phyloP scores from a whole-genome alignment of 371 early-diverging fungal species.

The Fennellomyces sp. region DNA sequence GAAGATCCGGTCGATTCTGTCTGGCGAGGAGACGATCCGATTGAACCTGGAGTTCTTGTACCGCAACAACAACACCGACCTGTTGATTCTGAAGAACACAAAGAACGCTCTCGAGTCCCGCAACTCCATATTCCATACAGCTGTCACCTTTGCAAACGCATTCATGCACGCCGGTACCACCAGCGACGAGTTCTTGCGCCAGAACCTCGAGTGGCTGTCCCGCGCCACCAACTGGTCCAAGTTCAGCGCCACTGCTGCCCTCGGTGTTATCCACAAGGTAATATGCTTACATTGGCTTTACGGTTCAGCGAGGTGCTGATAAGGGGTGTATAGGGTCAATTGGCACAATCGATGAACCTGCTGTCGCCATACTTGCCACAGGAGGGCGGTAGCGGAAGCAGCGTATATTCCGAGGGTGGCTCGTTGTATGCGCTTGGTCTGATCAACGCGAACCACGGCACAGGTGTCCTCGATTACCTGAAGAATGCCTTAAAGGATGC shows the following conservation, averaged over 20 bases:
- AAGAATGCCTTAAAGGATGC: constrained; percentile 80
- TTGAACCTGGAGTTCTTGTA: constrained; percentile 93
- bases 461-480: constrained; percentile 82
- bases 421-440: constrained; percentile 98
- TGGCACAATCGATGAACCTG: constrained; percentile 82
- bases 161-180: constrained; percentile 99
- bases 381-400: constrained; percentile 77
- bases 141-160: constrained; percentile 97
- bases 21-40: constrained; percentile 87
- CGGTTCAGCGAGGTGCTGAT: too few relatives aligned
- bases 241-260: constrained; percentile 97
- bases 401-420: constrained; percentile 96
- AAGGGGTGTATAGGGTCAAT: constrained; percentile 90
- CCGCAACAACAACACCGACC: constrained; percentile 93
- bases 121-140: constrained; percentile 91
- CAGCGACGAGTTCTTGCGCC: constrained; percentile 96
- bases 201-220: constrained; percentile 97
- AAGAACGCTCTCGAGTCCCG: constrained; percentile 91
- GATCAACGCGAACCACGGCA: constrained; percentile 94
- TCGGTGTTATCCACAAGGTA: constrained; percentile 98
- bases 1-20: constrained; percentile 79
- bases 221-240: constrained; percentile 99
- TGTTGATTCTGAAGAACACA: constrained; percentile 91
- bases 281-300: constrained; percentile 11
- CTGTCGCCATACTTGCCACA: constrained; percentile 94